A percentile compares a stretch with the other conserved stretches of the same genome.
Conservation (phyloP, 2,329 filamentous ascomycete species). For the Falciphora oryzae region DNA sequence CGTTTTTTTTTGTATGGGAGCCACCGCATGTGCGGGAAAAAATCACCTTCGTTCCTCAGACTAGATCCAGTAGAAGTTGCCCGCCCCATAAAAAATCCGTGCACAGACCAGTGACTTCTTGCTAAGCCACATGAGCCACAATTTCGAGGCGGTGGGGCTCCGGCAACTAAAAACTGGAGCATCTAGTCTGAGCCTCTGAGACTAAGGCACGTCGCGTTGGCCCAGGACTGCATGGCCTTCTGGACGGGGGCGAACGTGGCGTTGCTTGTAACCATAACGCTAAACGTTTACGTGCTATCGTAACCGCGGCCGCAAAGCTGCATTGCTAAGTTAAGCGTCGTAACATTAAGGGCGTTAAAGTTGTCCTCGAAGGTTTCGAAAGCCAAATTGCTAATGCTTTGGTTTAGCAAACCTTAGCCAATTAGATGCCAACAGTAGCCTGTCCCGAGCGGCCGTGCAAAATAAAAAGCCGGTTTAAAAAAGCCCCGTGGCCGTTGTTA, state of each 20-base stretch:
- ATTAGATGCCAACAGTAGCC: slow-evolving; percentile 29
- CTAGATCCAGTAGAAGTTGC: too few relatives aligned
- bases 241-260: slow-evolving; percentile 26
- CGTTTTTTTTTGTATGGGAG: too few relatives aligned
- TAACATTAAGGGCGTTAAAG: slow-evolving; percentile 18
- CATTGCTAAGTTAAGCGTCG: slow-evolving; percentile 26
- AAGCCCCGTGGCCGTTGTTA: slow-evolving; percentile 18
- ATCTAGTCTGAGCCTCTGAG: too few relatives aligned
- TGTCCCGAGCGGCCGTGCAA: slow-evolving; percentile 25
- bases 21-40: too few relatives aligned
- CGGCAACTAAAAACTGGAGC: too few relatives aligned
- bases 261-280: slow-evolving; percentile 26
- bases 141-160: too few relatives aligned
- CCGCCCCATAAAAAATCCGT: too few relatives aligned
- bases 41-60: too few relatives aligned
- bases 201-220: slow-evolving; percentile 23
- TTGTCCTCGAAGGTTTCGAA: slow-evolving; percentile 23
- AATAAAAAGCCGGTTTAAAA: slow-evolving; percentile 18
- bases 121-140: too few relatives aligned
- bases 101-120: too few relatives aligned
- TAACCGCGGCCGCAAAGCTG: slow-evolving; percentile 28
- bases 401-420: slow-evolving; percentile 24
- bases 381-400: slow-evolving; percentile 22
- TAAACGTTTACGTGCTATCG: slow-evolving; percentile 27
- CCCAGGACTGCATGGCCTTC: slow-evolving; percentile 24